These are phyloP conservation scores for Phytophthora fragariae DNA, from an alignment of 352 stramenopile species.

Conservation along the genomic window DNA sequence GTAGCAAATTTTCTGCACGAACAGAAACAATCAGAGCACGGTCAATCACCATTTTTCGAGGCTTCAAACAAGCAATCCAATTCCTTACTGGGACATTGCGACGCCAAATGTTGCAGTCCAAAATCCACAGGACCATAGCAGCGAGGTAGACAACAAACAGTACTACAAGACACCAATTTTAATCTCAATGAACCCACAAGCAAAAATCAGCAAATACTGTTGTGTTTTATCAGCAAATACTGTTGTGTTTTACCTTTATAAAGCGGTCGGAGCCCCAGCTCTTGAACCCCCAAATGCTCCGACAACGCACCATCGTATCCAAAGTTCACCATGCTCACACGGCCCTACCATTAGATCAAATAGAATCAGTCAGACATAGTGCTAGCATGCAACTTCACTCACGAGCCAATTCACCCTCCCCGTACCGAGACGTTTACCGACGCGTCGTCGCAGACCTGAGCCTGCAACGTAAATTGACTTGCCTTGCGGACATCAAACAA, in stretches of 20 bases:
- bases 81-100: conserved; percentile 50
- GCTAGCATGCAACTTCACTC: background rate
- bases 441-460: conserved; percentile 60
- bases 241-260: conserved; percentile 50
- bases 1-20: conserved; percentile 56
- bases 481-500: conserved; percentile 51
- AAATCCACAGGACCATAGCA: conserved; percentile 54
- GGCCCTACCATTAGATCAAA: conserved; percentile 31
- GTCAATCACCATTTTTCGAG: background rate
- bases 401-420: background rate
- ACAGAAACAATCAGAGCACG: background rate
- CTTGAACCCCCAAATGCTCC: conserved; percentile 69
- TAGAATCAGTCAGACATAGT: background rate
- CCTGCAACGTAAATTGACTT: conserved; percentile 70
- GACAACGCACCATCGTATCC: conserved; percentile 58
- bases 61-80: background rate
- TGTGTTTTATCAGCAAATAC: conserved; percentile 6
- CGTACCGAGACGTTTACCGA: conserved; percentile 59
- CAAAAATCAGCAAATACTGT: background rate
- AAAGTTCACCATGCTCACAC: conserved; percentile 63
- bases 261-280: conserved; percentile 62
- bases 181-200: background rate
- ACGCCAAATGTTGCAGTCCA: conserved; percentile 51
- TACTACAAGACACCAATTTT: conserved; percentile 24
- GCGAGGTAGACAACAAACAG: conserved; percentile 54